These are phyloP conservation scores for Termitomyces sp. DNA, from an alignment of 1,284 basidiomycete species.

Conservation along the genomic window DNA sequence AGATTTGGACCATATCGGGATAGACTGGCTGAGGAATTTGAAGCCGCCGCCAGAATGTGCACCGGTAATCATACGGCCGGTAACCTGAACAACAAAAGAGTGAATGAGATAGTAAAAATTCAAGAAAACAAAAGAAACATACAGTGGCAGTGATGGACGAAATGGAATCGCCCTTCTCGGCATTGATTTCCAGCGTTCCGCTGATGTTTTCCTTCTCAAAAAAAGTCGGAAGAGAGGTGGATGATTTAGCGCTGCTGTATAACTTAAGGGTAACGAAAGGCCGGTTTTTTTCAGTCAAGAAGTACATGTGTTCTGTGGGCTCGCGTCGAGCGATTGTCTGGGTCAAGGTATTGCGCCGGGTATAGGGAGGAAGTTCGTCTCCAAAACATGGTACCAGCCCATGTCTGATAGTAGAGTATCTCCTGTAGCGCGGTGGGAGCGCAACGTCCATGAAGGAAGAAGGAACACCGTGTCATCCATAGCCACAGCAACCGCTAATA, in stretches of 20 bases:
- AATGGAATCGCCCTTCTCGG: conserved; percentile 43
- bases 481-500: conserved; percentile 19
- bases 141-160: conserved; percentile 38
- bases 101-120: neutral
- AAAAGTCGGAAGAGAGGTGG: conserved; percentile 40
- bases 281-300: conserved; percentile 33
- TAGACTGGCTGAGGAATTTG: conserved; percentile 36
- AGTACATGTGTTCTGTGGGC: conserved; percentile 40
- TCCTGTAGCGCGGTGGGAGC: conserved; percentile 42
- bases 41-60: conserved; percentile 33
- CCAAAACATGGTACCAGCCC: conserved; percentile 41
- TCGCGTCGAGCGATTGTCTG: conserved; percentile 33
- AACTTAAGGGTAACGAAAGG: conserved; percentile 39
- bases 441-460: conserved; percentile 35
- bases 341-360: conserved; percentile 38
- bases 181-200: conserved; percentile 36
- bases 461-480: conserved; percentile 4
- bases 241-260: conserved; percentile 42
- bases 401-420: conserved; percentile 36
- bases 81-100: conserved; percentile 26
- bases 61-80: conserved; percentile 43
- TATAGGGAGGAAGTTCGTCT: conserved; percentile 41
- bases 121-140: conserved; percentile 11
- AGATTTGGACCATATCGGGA: conserved; percentile 42
- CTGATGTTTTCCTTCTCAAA: conserved; percentile 46